phyloP scores from a whole-genome alignment of 768 basidiomycete genomes.

The Trametes sanguinea region DNA sequence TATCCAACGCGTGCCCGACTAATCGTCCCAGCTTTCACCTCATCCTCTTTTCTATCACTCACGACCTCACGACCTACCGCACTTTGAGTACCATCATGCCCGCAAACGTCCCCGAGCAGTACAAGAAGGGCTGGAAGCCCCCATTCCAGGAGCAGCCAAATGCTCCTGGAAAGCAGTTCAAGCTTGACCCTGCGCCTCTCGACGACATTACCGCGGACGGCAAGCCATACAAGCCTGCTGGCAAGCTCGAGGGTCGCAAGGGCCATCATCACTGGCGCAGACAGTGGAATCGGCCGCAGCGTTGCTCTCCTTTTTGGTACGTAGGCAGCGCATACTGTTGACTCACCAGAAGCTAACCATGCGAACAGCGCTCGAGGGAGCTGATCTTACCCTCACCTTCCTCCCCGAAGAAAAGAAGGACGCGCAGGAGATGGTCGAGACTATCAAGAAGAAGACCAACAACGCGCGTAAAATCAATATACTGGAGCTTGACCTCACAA shows the following conservation, averaged over 20 bases:
- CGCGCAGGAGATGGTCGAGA: conserved; percentile 37
- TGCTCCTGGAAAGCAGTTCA: conserved; percentile 35
- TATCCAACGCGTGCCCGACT: background rate
- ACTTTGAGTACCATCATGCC: background rate
- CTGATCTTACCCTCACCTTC: conserved; percentile 36
- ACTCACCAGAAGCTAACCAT: background rate
- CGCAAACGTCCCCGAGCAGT: conserved; percentile 28
- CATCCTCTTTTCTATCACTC: background rate
- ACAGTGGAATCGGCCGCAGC: conserved; percentile 50
- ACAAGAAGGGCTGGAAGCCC: conserved; percentile 36
- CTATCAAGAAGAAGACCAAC: conserved; percentile 42
- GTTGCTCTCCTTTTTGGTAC: conserved; percentile 43
- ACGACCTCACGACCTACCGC: background rate
- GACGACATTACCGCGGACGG: conserved; percentile 48
- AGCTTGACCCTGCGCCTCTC: conserved; percentile 37
- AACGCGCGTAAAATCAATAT: conserved; percentile 40
- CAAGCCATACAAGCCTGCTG: conserved; percentile 44
- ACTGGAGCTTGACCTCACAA: conserved; percentile 40
- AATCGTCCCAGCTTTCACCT: background rate
- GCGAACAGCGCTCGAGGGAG: conserved; percentile 38
- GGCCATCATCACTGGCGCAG: conserved; percentile 52
- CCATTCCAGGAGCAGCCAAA: conserved; percentile 34
- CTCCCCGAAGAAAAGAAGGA: conserved; percentile 42
- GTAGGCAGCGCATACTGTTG: background rate
- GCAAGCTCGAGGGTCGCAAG: conserved; percentile 49